A percentile compares a stretch with the other conserved stretches of the same genome.
Conservation (phyloP, 1,284 basidiomycete genomes). For the Trichosporon coremiiforme region DNA sequence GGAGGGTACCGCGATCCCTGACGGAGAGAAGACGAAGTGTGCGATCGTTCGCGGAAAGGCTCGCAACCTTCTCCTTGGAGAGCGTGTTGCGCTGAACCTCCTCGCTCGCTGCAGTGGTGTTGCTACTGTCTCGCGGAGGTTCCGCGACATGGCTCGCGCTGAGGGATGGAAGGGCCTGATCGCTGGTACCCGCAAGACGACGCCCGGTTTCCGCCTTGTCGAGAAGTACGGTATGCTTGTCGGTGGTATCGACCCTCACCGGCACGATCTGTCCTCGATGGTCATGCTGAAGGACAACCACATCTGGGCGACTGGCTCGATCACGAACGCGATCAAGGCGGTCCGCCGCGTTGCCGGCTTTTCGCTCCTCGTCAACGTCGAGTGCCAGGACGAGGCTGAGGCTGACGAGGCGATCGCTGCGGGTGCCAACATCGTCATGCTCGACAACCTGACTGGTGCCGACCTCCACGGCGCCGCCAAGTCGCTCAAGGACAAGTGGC, state of each 20-base stretch:
- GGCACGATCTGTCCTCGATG: slow-evolving; percentile 97
- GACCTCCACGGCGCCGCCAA: slow-evolving; percentile 70
- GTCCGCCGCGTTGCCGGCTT: slow-evolving; percentile 91
- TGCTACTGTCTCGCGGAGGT: slow-evolving; percentile 80
- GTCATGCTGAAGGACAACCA: slow-evolving; percentile 99
- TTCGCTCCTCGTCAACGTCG: slow-evolving; percentile 88
- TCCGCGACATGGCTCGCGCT: slow-evolving; percentile 76
- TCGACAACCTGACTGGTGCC: slow-evolving; percentile 88
- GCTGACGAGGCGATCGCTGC: slow-evolving; percentile 94
- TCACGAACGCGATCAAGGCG: slow-evolving; percentile 79
- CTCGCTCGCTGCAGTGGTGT: slow-evolving; percentile 95
- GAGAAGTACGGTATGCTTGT: slow-evolving; percentile 99
- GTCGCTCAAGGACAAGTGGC: slow-evolving; percentile 65
- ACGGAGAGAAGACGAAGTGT: slow-evolving; percentile 68
- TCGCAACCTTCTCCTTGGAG: slow-evolving; percentile 85
- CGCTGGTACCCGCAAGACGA: slow-evolving; percentile 96
- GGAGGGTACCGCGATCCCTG: slow-evolving; percentile 81
- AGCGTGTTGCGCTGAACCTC: slow-evolving; percentile 90
- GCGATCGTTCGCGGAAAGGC: slow-evolving; percentile 90
- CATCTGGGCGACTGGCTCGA: slow-evolving; percentile 91
- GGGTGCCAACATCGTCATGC: slow-evolving; percentile 96
- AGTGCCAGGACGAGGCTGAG: slow-evolving; percentile 84
- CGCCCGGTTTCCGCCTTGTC: slow-evolving; percentile 94
- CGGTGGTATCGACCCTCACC: slow-evolving; percentile 92
- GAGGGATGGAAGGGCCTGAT: slow-evolving; percentile 86